phyloP scores from a whole-genome alignment of 768 basidiomycete species.

The Termitomyces eurrhizus region DNA sequence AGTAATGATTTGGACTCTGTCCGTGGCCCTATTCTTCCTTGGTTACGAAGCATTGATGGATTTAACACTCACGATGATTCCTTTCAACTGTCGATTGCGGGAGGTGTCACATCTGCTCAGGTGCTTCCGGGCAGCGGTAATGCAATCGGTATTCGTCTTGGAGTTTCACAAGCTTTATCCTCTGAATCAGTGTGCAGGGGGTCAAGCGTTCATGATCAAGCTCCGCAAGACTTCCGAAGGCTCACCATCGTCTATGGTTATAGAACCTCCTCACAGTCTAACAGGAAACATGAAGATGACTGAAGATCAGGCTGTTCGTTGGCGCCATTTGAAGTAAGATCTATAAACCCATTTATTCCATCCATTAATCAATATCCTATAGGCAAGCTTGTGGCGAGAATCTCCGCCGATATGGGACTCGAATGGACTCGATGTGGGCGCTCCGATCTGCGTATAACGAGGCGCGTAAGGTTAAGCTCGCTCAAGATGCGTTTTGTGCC shows the following conservation, averaged over 20 bases:
- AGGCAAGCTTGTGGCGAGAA: conserved; percentile 66
- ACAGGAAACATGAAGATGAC: conserved; percentile 32
- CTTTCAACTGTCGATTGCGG: conserved; percentile 70
- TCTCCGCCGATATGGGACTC: conserved; percentile 42
- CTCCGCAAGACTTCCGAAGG: conserved; percentile 73
- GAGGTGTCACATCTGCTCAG: conserved; percentile 85
- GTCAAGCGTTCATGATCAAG: conserved; percentile 87
- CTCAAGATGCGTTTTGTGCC: conserved; percentile 70
- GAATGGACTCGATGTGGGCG: conserved; percentile 80
- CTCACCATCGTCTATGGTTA: conserved; percentile 74
- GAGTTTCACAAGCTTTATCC: not conserved
- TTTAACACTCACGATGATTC: conserved; percentile 84
- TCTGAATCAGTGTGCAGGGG: conserved; percentile 42
- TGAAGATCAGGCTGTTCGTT: conserved; percentile 46
- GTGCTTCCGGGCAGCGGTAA: conserved; percentile 76
- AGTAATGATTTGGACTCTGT: conserved; percentile 59
- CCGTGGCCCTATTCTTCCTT: conserved; percentile 69
- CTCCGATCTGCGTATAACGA: conserved; percentile 77
- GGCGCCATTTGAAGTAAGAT: conserved; percentile 79
- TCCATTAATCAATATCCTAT: conserved; percentile 6
- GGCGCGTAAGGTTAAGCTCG: conserved; percentile 61
- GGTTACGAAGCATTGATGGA: conserved; percentile 79
- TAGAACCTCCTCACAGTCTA: conserved; percentile 76
- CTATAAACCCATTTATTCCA: not conserved
- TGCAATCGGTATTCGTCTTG: conserved; percentile 53